Conservation (phyloP, 2,329 filamentous ascomycete species). For the Stagonosporopsis chrysanthemi region DNA sequence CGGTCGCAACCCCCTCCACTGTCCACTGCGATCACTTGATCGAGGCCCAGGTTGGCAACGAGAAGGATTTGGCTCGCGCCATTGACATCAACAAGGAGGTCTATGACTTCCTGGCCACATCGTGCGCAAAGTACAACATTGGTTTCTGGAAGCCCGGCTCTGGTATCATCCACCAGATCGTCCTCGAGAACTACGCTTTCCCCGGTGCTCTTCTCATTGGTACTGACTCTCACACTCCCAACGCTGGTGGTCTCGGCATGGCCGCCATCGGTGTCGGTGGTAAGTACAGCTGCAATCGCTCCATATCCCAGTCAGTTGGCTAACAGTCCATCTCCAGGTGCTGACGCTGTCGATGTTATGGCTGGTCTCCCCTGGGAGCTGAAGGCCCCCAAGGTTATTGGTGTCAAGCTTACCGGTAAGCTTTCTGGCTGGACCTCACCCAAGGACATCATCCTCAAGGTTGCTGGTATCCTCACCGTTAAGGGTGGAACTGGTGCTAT, state of each 20-base stretch:
- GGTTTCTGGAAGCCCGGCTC: conserved; percentile 99
- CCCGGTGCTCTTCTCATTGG: conserved; percentile 97
- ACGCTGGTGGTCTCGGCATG: conserved; percentile 95
- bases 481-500: conserved; percentile 97
- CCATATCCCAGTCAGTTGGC: neutral
- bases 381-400: conserved; percentile 96
- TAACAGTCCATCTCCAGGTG: conserved; percentile 58
- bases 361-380: conserved; percentile 96
- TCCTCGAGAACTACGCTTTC: conserved; percentile 99
- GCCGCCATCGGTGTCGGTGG: conserved; percentile 92
- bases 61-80: conserved; percentile 91
- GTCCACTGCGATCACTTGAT: conserved; percentile 99
- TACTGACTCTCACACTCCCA: conserved; percentile 97
- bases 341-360: conserved; percentile 98
- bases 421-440: conserved; percentile 90
- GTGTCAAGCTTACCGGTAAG: conserved; percentile 91
- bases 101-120: conserved; percentile 92
- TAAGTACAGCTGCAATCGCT: conserved; percentile 11
- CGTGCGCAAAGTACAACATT: conserved; percentile 99
- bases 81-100: conserved; percentile 98
- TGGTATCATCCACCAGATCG: conserved; percentile 99
- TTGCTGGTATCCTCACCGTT: conserved; percentile 94
- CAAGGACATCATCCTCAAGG: conserved; percentile 97
- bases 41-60: conserved; percentile 92
- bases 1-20: conserved; percentile 90